Evolutionary conservation across 371 early-diverging fungal species (phyloP).

Genomic region (Coemansia sp.): DNA sequence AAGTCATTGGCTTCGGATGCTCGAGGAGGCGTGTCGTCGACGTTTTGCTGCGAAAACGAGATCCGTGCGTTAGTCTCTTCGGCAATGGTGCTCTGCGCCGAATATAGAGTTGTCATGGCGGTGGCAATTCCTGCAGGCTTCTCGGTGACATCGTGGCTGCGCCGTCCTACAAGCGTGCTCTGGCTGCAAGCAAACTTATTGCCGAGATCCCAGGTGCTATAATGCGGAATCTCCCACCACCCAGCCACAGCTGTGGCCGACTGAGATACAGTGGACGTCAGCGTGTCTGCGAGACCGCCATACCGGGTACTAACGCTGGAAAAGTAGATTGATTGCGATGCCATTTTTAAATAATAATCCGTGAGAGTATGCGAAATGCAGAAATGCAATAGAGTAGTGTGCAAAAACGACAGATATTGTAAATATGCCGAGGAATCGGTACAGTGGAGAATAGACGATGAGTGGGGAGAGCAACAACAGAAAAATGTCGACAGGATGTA

Average conservation of each 20-base stretch:
- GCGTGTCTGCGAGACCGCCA: constrained; percentile 16
- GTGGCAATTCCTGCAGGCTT: constrained; percentile 28
- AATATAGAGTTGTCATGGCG: constrained; percentile 36
- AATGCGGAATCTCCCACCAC: constrained; percentile 48
- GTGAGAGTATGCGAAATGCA: constrained; percentile 1
- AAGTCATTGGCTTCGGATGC: constrained; percentile 28
- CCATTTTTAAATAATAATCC: constrained; percentile 10
- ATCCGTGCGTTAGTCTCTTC: constrained; percentile 35
- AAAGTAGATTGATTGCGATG: constrained; percentile 18
- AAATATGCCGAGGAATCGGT: neutral
- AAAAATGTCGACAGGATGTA: neutral
- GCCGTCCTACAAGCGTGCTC: constrained; percentile 45
- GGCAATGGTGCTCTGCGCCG: constrained; percentile 39
- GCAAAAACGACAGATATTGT: neutral
- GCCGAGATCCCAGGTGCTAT: constrained; percentile 45
- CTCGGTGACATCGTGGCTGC: constrained; percentile 31
- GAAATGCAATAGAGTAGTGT: neutral
- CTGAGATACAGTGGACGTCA: constrained; percentile 8
- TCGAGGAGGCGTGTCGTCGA: constrained; percentile 15
- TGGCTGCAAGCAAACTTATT: constrained; percentile 51
- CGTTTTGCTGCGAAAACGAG: constrained; percentile 27
- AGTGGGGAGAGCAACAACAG: neutral
- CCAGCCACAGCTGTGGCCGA: constrained; percentile 22
- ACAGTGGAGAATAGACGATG: neutral
- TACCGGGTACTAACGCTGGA: constrained; percentile 24